Base-by-base conservation (phyloP, 192 early-diverging fungal genomes). In the Phycomyces nitens region DNA sequence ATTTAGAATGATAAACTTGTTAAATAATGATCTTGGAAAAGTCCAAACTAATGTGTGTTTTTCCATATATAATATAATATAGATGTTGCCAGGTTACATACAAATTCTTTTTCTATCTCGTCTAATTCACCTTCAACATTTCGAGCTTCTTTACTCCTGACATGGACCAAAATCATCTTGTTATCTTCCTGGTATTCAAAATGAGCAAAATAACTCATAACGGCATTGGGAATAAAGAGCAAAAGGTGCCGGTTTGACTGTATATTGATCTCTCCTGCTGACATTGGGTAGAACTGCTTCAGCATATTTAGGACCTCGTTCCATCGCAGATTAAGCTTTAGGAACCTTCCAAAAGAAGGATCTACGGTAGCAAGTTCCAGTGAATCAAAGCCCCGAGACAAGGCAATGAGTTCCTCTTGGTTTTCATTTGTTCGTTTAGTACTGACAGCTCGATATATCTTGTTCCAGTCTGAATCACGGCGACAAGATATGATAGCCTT, bases 381-480 rank as follows among this genome's bases (percentile, higher is more conserved):
- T 8, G 41, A 54, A 14, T 62, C 26, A 29, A 72, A 65, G 11
- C 21, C 39, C 15, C 39, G 47, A 4, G 56, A 52, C 5, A 62
- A 26, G 1, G 11, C 26, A 3, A 70, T 60, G 5, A 57, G 44
- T 38, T 63, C 68, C 14, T 44, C 22, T 0, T 42, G 44, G 14
- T 21, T 16, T 29, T 49, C 55, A 24, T 38, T 12, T 9, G 22
- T 54, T 15, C 38, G 23, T 34, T 56, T 44, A 22, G 50, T 53
- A 0, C 22, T 57, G 4, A 57, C 42, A 63, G 60, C n/a, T 27
- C 27, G 27, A 16, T 62, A 62, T 1, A 67, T 21, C 50, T 58
- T 66, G n/a, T 68, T 66, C 71, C 71, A 73, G 40, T 67, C 61
- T 18, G 49, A 21, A 63, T 73, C 71, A 23, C 39, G 57, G 23